These are phyloP conservation scores for Leucocoprinus leucothites DNA, from an alignment of 768 basidiomycete genomes.

Conservation along the genomic window DNA sequence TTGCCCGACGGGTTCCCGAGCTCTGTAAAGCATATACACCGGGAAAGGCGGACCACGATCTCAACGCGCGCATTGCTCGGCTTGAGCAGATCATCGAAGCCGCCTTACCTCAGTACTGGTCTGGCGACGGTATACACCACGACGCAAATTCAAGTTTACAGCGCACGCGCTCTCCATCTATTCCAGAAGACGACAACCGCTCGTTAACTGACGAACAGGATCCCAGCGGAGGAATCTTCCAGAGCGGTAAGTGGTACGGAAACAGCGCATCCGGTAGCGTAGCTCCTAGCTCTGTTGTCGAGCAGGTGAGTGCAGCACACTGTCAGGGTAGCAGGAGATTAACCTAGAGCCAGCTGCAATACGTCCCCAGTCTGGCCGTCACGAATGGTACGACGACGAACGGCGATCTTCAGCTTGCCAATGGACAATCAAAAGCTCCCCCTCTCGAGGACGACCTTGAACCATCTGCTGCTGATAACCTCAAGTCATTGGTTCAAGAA, in stretches of 20 bases:
- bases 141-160: constrained; percentile 33
- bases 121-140: constrained; percentile 27
- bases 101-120: constrained; percentile 73
- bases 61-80: constrained; percentile 68
- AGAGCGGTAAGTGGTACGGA: constrained; percentile 85
- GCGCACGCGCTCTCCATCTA: constrained; percentile 46
- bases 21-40: constrained; percentile 88
- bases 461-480: constrained; percentile 71
- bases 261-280: constrained; percentile 82
- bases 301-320: constrained; percentile 51
- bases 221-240: constrained; percentile 70
- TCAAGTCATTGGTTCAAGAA: constrained; percentile 84
- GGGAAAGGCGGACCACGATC: constrained; percentile 81
- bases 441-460: constrained; percentile 42
- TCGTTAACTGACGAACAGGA: constrained; percentile 80
- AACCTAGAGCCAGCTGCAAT: constrained; percentile 22
- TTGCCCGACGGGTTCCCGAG: constrained; percentile 84
- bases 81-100: constrained; percentile 80
- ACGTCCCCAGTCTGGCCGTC: constrained; percentile 17
- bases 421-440: constrained; percentile 16
- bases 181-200: constrained; percentile 61
- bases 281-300: constrained; percentile 73
- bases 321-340: not conserved
- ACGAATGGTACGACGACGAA: not conserved
- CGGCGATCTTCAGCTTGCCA: not conserved